Percentiles rank a stretch among this genome's conserved stretches.
These are phyloP conservation scores for Clathrospora elynae DNA, from an alignment of 2,329 filamentous ascomycete genomes.

Conservation along the genomic window DNA sequence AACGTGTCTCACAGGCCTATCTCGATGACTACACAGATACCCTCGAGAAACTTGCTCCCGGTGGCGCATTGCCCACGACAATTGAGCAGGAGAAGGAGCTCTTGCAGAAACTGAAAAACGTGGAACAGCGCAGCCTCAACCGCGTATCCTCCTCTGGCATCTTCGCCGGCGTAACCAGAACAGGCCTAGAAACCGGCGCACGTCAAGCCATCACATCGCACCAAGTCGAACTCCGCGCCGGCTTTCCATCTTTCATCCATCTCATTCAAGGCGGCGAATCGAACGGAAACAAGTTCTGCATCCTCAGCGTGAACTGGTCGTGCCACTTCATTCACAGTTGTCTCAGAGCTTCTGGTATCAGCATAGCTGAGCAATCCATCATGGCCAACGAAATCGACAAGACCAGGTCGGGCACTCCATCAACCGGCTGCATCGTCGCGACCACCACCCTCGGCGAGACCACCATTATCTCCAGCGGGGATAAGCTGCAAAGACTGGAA, in stretches of 20 bases:
- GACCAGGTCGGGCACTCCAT: constrained; percentile 12
- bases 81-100: constrained; percentile 46
- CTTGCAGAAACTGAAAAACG: constrained; percentile 42
- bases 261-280: constrained; percentile 16
- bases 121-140: constrained; percentile 51
- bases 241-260: constrained; percentile 44
- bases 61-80: constrained; percentile 33
- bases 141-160: constrained; percentile 49
- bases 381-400: constrained; percentile 34
- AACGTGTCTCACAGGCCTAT: constrained; percentile 49
- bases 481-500: constrained; percentile 47
- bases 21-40: constrained; percentile 48
- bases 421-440: constrained; percentile 26
- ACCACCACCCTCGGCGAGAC: constrained; percentile 10
- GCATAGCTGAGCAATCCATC: constrained; percentile 8
- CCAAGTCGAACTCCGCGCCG: constrained; percentile 45
- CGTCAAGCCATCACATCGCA: constrained; percentile 34
- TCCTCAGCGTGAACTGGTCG: constrained; percentile 58
- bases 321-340: constrained; percentile 48
- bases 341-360: constrained; percentile 16
- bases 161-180: constrained; percentile 46
- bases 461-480: constrained; percentile 45
- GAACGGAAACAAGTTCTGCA: constrained; percentile 29
- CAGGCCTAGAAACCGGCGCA: constrained; percentile 38
- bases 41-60: constrained; percentile 35